Base-by-base conservation (phyloP, 805 yeast genomes). In the Ogataea minuta region DNA sequence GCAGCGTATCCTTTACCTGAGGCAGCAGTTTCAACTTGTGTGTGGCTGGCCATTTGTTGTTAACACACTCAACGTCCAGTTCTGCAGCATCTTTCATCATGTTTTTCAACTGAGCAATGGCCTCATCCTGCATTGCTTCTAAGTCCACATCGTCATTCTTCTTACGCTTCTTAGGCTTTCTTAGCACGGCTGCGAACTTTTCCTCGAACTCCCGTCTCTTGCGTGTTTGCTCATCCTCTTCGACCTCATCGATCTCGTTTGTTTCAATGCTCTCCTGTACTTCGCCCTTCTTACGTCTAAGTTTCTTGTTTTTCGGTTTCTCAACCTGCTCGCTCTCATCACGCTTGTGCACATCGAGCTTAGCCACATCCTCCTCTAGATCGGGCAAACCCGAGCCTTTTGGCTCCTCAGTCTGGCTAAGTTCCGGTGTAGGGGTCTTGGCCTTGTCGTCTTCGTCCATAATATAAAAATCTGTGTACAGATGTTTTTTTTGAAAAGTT, bases 41-140 rank as follows among this genome's bases (percentile, higher is more conserved):
- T 14, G 83, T 74, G 14, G 93, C 91, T 14, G 88, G 84, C 51
- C 66, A 69, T 25, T 83, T 82, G 50, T 79, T 76, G 34, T 75
- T 67, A 43, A 75, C 71, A 44, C 71, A 65, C 42, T 76, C 81
- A 9, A 71, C 71, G 63, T 85, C 95, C 56, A 74, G 64, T 59
- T 79, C 82, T 10, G 95, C 95, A 4, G 89, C 91, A 49, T 79
- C 76, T 54, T 89, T 85, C 99, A 93, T 93, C 62, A 78, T 79
- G 53, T 84, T 89, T 49, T 95, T 86, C 50, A 93, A 71, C 45
- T 74, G 74, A 37, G 87, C 79, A 48, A 93, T 86, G 44, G 77
- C 76, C 57, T 90, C 97, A 70, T 93, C 99, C 60, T 90, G 95
- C 82, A 87, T 84, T 56, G 88, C 82, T 60, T 95, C 98, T 49